Conservation (phyloP, 805 yeast species). For the Wickerhamomyces canadensis region DNA sequence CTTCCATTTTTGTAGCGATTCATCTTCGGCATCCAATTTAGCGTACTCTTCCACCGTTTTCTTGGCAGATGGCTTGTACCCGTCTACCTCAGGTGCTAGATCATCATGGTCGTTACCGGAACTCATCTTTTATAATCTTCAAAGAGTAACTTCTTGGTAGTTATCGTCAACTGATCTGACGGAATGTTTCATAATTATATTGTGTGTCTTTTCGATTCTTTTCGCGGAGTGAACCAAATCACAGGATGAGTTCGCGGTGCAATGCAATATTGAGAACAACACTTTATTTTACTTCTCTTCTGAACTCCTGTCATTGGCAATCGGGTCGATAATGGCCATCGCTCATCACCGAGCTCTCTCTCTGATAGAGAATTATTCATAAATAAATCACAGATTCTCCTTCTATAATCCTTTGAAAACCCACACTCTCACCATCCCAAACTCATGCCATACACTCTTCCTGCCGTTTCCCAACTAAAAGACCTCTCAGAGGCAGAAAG, state of each 20-base stretch:
- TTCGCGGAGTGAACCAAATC: too few relatives aligned
- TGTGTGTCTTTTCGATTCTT: too few relatives aligned
- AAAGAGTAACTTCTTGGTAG: too few relatives aligned
- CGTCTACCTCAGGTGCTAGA: constrained; percentile 54
- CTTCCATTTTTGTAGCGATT: constrained; percentile 87
- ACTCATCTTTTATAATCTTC: background rate
- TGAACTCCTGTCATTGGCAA: too few relatives aligned
- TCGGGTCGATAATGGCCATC: background rate
- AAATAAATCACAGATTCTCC: too few relatives aligned
- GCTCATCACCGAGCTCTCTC: background rate
- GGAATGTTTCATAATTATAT: too few relatives aligned
- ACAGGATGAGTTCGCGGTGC: too few relatives aligned
- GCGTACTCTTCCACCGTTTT: constrained; percentile 82
- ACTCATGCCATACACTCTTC: constrained; percentile 26
- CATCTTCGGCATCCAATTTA: constrained; percentile 83
- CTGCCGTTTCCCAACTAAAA: constrained; percentile 24
- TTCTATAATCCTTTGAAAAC: background rate
- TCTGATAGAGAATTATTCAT: too few relatives aligned
- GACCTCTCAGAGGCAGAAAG: constrained; percentile 24
- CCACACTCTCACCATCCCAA: too few relatives aligned
- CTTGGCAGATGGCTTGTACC: constrained; percentile 50
- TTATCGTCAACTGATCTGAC: too few relatives aligned
- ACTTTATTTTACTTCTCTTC: too few relatives aligned
- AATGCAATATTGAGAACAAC: too few relatives aligned
- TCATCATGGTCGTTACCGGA: constrained; percentile 36